Evolutionary conservation across 225 moss, liverwort and hornwort genomes (phyloP).

Genomic region (Antitrichia curtipendula): DNA sequence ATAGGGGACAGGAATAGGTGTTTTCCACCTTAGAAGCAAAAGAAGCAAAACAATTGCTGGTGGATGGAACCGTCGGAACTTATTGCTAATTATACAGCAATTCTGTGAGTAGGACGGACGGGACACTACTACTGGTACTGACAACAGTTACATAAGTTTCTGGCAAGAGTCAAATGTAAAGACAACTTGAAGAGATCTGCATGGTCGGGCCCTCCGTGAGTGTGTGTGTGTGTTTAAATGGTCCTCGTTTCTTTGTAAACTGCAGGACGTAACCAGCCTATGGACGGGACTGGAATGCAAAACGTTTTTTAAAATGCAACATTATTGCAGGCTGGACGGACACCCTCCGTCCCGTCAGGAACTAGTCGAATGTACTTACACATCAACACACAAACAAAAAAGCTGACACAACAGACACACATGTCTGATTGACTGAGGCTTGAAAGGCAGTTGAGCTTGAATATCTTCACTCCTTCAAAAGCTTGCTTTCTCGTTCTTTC

Average conservation of each 20-base stretch:
- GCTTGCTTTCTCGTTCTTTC: neutral
- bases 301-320: neutral
- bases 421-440: neutral
- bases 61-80: fast-evolving
- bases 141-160: neutral
- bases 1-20: too few relatives aligned
- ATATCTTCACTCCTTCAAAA: neutral
- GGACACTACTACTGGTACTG: too few relatives aligned
- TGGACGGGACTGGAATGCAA: neutral
- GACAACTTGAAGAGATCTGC: neutral
- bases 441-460: neutral
- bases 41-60: neutral
- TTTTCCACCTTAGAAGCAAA: too few relatives aligned
- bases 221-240: neutral
- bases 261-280: neutral
- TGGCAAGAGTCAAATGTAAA: neutral
- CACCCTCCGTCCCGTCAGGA: neutral
- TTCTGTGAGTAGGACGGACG: neutral
- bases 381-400: neutral
- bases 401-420: neutral
- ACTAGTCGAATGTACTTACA: neutral
- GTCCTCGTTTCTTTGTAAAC: neutral
- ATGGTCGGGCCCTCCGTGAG: neutral
- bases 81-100: neutral
- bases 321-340: neutral